These are phyloP conservation scores for Aspergillus phoenicis DNA, from an alignment of 2,329 filamentous ascomycete genomes.

Conservation along the genomic window DNA sequence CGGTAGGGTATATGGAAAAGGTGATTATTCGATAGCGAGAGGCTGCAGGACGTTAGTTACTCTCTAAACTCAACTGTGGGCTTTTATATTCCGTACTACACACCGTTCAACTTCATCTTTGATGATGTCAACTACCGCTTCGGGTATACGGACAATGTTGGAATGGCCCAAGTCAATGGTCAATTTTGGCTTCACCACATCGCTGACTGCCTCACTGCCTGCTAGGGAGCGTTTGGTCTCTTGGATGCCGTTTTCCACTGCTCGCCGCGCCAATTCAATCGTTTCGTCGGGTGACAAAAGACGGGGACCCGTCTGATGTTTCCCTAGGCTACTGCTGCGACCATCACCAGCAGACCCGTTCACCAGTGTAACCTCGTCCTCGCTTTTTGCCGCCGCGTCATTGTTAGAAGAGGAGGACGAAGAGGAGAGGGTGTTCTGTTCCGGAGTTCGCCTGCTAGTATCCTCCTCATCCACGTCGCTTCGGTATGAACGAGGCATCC, in stretches of 20 bases:
- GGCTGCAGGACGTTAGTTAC: conserved; percentile 34
- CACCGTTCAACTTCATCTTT: conserved; percentile 57
- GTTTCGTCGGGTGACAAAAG: conserved; percentile 48
- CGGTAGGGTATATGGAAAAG: conserved; percentile 53
- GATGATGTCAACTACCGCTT: conserved; percentile 54
- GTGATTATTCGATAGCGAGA: conserved; percentile 55
- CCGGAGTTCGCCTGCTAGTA: conserved; percentile 28
- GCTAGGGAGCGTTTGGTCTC: conserved; percentile 52
- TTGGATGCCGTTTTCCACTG: conserved; percentile 51
- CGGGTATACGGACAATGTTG: conserved; percentile 52
- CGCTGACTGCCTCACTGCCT: conserved; percentile 48
- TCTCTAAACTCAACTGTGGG: neutral
- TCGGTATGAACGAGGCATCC: conserved; percentile 35
- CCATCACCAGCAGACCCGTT: conserved; percentile 30
- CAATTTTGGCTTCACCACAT: conserved; percentile 52
- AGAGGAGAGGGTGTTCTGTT: conserved; percentile 29
- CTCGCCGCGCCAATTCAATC: conserved; percentile 47
- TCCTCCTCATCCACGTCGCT: conserved; percentile 39
- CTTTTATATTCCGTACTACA: conserved; percentile 14
- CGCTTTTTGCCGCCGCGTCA: conserved; percentile 31
- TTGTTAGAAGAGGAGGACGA: conserved; percentile 28
- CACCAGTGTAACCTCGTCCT: conserved; percentile 32
- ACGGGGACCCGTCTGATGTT: conserved; percentile 28
- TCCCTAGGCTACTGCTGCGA: conserved; percentile 20
- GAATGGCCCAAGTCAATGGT: conserved; percentile 56